phyloP scores from a whole-genome alignment of 306 rosid genomes.

The Pyrus bretschneideri region DNA sequence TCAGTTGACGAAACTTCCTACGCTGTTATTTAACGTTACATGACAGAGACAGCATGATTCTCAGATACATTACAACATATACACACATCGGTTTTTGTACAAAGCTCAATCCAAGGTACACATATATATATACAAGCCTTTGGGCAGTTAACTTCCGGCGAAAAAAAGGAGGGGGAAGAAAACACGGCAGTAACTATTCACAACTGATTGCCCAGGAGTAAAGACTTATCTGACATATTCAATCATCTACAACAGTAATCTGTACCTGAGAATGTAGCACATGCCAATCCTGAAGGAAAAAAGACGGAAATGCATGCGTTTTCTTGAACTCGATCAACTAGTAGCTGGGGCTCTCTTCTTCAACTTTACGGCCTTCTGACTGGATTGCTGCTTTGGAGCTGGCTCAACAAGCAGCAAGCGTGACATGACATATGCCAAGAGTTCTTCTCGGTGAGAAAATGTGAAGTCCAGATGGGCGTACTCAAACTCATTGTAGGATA shows the following conservation, averaged over 20 bases:
- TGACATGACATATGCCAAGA: slow-evolving; percentile 78
- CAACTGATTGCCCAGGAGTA: background rate
- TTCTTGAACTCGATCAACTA: slow-evolving; percentile 1
- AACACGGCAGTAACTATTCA: background rate
- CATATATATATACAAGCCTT: background rate
- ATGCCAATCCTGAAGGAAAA: slow-evolving; percentile 16
- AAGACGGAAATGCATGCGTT: background rate
- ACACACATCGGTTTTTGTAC: background rate
- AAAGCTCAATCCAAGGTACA: background rate
- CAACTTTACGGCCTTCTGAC: slow-evolving; percentile 20
- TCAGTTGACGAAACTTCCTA: background rate
- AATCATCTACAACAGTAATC: slow-evolving; percentile 8
- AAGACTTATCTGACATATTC: background rate
- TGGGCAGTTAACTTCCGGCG: background rate
- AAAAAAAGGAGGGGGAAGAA: slow-evolving; percentile 9
- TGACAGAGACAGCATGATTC: background rate
- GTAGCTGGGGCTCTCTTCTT: slow-evolving; percentile 28
- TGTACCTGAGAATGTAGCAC: slow-evolving; percentile 4
- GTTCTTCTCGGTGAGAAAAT: slow-evolving; percentile 86
- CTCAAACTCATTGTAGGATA: slow-evolving; percentile 67
- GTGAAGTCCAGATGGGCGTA: slow-evolving; percentile 95
- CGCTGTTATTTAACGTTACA: background rate
- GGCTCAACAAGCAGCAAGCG: slow-evolving; percentile 62
- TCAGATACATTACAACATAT: background rate
- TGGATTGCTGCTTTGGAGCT: slow-evolving; percentile 24